Evolutionary conservation across 2,329 filamentous ascomycete species (phyloP).

Genomic region (Escovopsis weberi): DNA sequence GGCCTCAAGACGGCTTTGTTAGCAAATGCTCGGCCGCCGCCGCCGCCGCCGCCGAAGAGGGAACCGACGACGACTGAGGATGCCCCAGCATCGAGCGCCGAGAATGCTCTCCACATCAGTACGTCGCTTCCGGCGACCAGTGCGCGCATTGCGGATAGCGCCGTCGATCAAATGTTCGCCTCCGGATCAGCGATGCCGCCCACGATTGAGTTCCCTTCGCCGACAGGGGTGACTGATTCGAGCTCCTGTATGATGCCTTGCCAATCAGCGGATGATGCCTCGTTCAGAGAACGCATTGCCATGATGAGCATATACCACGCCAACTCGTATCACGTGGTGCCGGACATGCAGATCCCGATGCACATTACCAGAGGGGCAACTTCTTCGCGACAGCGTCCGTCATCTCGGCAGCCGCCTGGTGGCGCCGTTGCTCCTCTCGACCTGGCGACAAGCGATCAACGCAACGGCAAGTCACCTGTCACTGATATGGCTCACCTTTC

Average conservation of each 20-base stretch:
- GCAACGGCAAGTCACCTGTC: conserved; percentile 19
- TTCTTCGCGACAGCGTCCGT: conserved; percentile 21
- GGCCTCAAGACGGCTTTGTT: conserved; percentile 21
- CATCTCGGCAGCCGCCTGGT: conserved; percentile 30
- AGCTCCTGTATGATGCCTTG: conserved; percentile 8
- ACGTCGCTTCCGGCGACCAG: conserved; percentile 2
- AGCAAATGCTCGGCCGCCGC: conserved; percentile 4
- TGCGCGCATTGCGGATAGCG: neutral
- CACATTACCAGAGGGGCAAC: conserved; percentile 17
- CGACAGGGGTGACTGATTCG: conserved; percentile 23
- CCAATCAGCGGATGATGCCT: conserved; percentile 20
- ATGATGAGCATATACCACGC: conserved; percentile 22
- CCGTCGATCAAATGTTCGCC: conserved; percentile 1
- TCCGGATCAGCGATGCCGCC: conserved; percentile 8
- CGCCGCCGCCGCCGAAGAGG: conserved; percentile 1
- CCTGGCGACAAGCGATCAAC: conserved; percentile 33
- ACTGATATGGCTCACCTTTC: conserved; percentile 43
- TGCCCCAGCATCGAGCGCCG: conserved; percentile 7
- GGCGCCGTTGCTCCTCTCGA: conserved; percentile 41
- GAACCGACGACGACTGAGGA: conserved; percentile 10
- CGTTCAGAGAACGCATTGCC: conserved; percentile 27
- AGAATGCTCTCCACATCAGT: conserved; percentile 16
- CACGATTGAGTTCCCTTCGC: conserved; percentile 15
- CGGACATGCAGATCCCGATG: conserved; percentile 18
- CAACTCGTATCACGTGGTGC: conserved; percentile 5